Conservation (phyloP, 1,284 basidiomycete genomes). For the Leccinum fuscescens region DNA sequence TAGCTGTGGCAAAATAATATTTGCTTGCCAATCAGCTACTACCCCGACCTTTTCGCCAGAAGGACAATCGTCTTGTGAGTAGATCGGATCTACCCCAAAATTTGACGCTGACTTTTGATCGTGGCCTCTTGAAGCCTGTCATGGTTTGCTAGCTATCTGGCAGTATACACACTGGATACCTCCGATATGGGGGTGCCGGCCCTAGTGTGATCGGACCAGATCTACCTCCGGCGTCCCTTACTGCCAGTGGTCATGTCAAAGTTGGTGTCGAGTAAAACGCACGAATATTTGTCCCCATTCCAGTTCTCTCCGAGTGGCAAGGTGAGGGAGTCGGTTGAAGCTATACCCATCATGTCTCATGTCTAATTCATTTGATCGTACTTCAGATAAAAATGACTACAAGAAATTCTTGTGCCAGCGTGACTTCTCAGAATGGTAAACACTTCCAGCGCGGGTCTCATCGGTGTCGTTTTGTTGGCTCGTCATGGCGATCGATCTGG, state of each 20-base stretch:
- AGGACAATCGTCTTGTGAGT: too few species aligned
- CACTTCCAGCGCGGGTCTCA: slow-evolving; percentile 26
- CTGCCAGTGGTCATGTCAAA: not conserved
- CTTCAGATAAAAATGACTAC: slow-evolving; percentile 14
- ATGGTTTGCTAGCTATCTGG: not conserved
- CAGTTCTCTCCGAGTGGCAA: not conserved
- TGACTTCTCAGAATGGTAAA: slow-evolving; percentile 26
- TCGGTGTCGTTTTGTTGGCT: slow-evolving; percentile 38
- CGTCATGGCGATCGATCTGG: slow-evolving; percentile 46
- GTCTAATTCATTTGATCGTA: not conserved
- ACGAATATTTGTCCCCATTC: not conserved
- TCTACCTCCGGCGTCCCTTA: not conserved
- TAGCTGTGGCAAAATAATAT: not conserved
- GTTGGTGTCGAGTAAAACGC: not conserved
- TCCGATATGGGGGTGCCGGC: not conserved
- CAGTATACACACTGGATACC: not conserved
- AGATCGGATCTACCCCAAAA: too few species aligned
- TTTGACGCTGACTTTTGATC: too few species aligned
- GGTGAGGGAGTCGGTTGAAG: not conserved
- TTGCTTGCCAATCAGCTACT: too few species aligned
- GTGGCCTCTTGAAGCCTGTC: too few species aligned
- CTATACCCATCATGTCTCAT: not conserved
- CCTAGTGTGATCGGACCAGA: too few species aligned
- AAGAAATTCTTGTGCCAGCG: not conserved
- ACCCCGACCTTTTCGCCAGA: too few species aligned